Conservation (phyloP, 768 basidiomycete species). For the Agaricus subrufescens region DNA sequence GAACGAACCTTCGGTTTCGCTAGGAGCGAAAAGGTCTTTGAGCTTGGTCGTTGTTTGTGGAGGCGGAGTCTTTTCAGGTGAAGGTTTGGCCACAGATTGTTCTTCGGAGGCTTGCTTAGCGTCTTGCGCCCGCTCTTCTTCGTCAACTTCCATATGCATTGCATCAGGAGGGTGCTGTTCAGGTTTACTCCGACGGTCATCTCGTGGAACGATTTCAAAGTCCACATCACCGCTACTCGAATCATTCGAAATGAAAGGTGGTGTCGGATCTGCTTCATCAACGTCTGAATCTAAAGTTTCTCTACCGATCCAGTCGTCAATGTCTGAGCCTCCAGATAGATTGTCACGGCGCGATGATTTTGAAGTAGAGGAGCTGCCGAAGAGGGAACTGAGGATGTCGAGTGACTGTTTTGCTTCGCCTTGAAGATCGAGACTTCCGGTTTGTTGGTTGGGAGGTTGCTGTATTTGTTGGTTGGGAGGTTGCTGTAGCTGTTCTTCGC, state of each 20-base stretch:
- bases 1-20: constrained; percentile 58
- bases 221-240: constrained; percentile 21
- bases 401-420: constrained; percentile 44
- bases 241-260: constrained; percentile 17
- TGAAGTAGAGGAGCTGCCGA: constrained; percentile 27
- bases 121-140: constrained; percentile 6
- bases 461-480: neutral
- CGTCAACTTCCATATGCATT: neutral
- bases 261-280: constrained; percentile 33
- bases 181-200: constrained; percentile 12
- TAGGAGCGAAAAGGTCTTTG: constrained; percentile 72
- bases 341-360: no score
- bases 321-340: constrained; percentile 12
- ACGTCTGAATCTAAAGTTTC: constrained; percentile 58
- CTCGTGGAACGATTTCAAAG: constrained; percentile 31
- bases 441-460: neutral
- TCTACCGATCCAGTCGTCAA: constrained; percentile 53
- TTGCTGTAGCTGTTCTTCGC: neutral
- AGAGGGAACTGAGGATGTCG: constrained; percentile 47
- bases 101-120: neutral
- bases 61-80: neutral
- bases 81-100: neutral
- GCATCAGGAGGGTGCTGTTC: neutral
- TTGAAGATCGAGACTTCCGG: constrained; percentile 11
- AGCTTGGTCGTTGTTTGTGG: constrained; percentile 30